Base-by-base conservation (phyloP, 2,329 filamentous ascomycete species). In the Cadophora sp. region DNA sequence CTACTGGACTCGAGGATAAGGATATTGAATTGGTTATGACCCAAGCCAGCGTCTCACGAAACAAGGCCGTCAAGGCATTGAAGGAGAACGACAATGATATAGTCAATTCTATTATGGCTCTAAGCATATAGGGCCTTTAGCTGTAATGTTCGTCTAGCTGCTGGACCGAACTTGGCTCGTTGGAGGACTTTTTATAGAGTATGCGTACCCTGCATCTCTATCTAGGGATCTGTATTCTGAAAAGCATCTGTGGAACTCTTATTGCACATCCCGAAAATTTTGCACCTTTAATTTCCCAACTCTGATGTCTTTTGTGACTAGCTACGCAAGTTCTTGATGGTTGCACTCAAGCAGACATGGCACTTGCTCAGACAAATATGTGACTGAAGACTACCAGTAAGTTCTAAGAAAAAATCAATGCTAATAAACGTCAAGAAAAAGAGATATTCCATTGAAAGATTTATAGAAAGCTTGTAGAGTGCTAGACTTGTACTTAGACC, bases 11-110 rank as follows among this genome's bases (percentile, higher is more conserved):
- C 65, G 96, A 99, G 87, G 92, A 95, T 80, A 99, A 99, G 90
- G 97, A 99, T 82, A 99, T 99, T 79, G 96, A 99, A 84, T 89
- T 99, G 68, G 96, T 99, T 82, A 97, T 98, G 93, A 93, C 92
- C 77, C 95, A 99, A 85, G 96, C 96, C 77, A 96, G 87, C 79
- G 97, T 99, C 78, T 97, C 93, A 77, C 89, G 96, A 82, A 97
- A 97, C 86, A 98, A 98, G 90, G 96, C 96, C 71, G 89, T 99
- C 86, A 99, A 98, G 86, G 96, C 97, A 67, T 88, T 99, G 80
- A 94, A 94, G 87, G 96, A 98, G 87, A 99, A 99, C 81, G 95
- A 98, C 85, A 97, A 98, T 79, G 96, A 99, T 81, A 99, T 99
- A 85, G 96, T 99, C 87, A 99, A 99, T 88, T 97, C 96, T 77